Conservation (phyloP, 2,329 filamentous ascomycete species). For the Thielaviopsis musarum region DNA sequence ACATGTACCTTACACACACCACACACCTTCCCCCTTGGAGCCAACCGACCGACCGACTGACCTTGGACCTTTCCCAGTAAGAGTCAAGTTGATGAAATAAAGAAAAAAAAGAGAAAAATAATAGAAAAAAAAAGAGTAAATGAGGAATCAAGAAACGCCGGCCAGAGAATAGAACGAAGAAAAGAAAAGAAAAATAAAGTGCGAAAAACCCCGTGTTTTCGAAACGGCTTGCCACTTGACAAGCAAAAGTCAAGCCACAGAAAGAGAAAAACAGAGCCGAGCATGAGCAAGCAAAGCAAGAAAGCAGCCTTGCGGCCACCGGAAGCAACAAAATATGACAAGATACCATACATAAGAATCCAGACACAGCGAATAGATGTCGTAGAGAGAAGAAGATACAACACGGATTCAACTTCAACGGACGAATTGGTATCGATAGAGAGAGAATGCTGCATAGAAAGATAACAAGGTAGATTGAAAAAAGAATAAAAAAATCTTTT, state of each 20-base stretch:
- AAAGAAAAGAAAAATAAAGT: not conserved
- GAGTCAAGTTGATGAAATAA: not conserved
- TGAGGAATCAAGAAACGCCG: not conserved
- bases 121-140: not conserved
- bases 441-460: not conserved
- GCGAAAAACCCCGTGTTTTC: slow-evolving; percentile 3
- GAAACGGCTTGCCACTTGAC: not conserved
- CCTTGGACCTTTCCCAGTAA: not conserved
- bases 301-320: not conserved
- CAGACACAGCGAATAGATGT: not conserved
- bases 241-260: not conserved
- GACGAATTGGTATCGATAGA: not conserved
- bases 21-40: not conserved
- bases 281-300: not conserved
- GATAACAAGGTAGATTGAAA: not conserved
- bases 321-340: not conserved
- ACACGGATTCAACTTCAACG: not conserved
- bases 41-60: not conserved
- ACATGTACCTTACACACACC: not conserved
- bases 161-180: not conserved
- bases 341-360: not conserved
- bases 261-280: not conserved
- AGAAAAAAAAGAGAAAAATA: not conserved
- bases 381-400: not conserved
- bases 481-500: not conserved